Evolutionary conservation across 2,329 filamentous ascomycete genomes (phyloP).

Genomic region (Ampelomyces quisqualis): DNA sequence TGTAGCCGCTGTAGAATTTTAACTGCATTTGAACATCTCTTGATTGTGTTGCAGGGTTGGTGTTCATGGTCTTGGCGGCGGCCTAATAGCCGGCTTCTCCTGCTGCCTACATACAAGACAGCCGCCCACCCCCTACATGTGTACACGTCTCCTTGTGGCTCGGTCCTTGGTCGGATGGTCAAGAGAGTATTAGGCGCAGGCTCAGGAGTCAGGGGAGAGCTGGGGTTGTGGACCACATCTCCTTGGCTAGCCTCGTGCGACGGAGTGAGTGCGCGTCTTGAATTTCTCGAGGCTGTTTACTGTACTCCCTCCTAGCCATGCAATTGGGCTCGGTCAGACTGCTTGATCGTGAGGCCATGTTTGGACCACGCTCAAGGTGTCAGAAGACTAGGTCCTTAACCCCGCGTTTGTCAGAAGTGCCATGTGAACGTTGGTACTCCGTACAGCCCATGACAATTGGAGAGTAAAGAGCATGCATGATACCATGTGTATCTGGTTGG

Average conservation of each 20-base stretch:
- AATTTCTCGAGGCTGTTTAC: neutral
- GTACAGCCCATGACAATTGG: constrained; percentile 7
- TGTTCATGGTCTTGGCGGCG: too few species aligned
- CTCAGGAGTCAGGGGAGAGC: constrained; percentile 1
- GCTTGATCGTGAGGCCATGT: constrained; percentile 17
- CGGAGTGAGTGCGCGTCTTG: neutral
- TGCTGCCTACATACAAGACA: too few species aligned
- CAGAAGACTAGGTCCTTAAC: constrained; percentile 6
- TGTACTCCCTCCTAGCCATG: neutral
- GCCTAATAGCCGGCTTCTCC: too few species aligned
- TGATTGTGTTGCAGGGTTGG: too few species aligned
- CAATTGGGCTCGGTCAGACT: constrained; percentile 1
- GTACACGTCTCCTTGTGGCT: constrained; percentile 18
- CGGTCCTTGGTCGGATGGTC: constrained; percentile 2
- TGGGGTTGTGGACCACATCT: neutral
- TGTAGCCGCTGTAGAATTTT: too few species aligned
- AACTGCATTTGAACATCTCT: too few species aligned
- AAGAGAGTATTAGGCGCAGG: constrained; percentile 1
- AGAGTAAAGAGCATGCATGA: too few species aligned
- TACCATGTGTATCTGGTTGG: too few species aligned
- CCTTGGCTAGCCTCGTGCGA: neutral
- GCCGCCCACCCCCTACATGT: too few species aligned
- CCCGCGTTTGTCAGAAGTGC: constrained; percentile 8
- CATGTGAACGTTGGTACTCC: too few species aligned
- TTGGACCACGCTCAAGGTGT: constrained; percentile 7